Conservation (phyloP, 495 filamentous ascomycete species). For the Penicillium bialowiezense region DNA sequence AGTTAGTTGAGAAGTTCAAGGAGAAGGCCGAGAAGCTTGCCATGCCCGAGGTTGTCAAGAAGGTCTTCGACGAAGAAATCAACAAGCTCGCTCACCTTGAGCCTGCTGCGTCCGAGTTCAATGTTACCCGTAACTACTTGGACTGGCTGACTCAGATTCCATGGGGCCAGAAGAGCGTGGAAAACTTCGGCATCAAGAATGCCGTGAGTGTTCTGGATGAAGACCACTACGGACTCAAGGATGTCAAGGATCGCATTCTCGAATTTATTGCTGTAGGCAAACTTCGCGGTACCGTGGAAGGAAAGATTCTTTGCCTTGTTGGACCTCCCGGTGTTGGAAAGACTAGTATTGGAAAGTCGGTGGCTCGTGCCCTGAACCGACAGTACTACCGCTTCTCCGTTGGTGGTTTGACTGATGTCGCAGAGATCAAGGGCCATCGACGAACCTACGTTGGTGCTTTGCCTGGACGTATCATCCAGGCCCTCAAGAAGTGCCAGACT, state of each 20-base stretch:
- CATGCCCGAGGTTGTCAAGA: slow-evolving; percentile 94
- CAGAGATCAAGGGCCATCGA: slow-evolving; percentile 98
- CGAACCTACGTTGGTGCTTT: slow-evolving; percentile 96
- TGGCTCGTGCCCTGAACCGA: slow-evolving; percentile 88
- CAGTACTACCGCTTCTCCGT: slow-evolving; percentile 99
- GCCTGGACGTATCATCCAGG: slow-evolving; percentile 95
- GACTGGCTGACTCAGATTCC: slow-evolving; percentile 99
- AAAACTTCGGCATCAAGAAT: slow-evolving; percentile 93
- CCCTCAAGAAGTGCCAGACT: slow-evolving; percentile 97
- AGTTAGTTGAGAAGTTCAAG: slow-evolving; percentile 94
- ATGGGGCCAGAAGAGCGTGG: slow-evolving; percentile 92
- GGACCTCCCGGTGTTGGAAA: slow-evolving; percentile 97
- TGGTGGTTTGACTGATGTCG: slow-evolving; percentile 93
- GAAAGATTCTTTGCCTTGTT: slow-evolving; percentile 97
- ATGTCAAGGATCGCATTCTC: slow-evolving; percentile 97
- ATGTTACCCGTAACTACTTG: slow-evolving; percentile 98
- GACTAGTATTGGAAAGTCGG: slow-evolving; percentile 97
- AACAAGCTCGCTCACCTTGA: slow-evolving; percentile 95
- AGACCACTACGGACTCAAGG: slow-evolving; percentile 95
- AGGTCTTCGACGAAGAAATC: slow-evolving; percentile 97
- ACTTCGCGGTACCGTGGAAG: slow-evolving; percentile 93
- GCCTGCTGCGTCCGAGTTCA: slow-evolving; percentile 94
- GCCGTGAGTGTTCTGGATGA: slow-evolving; percentile 91
- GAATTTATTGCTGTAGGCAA: slow-evolving; percentile 99
- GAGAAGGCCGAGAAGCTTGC: slow-evolving; percentile 91